These are phyloP conservation scores for Paramecium caudatum DNA, from an alignment of 73 alveolate genomes.

Conservation along the genomic window DNA sequence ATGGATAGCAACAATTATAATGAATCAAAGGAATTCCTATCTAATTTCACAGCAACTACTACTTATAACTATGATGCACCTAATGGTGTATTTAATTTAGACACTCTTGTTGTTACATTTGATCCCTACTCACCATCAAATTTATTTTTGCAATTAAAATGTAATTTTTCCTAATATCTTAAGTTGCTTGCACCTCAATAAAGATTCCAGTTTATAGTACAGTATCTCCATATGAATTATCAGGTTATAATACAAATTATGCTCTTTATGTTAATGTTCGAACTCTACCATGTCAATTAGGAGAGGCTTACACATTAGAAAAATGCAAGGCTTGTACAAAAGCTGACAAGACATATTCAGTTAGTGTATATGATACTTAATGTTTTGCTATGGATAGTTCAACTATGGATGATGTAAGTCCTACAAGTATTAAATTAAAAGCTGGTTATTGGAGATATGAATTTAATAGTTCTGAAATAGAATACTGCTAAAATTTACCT, in stretches of 20 bases:
- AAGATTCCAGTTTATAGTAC: constrained; percentile 31
- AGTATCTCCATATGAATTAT: background rate
- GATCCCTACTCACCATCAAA: constrained; percentile 34
- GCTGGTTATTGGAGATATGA: constrained; percentile 28
- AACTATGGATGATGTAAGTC: constrained; percentile 58
- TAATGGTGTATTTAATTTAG: constrained; percentile 4
- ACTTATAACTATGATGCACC: background rate
- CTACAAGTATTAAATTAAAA: constrained; percentile 10
- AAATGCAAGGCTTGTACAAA: constrained; percentile 55
- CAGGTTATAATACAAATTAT: constrained; percentile 14
- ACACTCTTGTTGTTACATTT: background rate
- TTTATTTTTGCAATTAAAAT: background rate
- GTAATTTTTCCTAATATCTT: background rate
- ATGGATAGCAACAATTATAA: constrained; percentile 47
- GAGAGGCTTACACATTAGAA: constrained; percentile 49
- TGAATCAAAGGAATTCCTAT: constrained; percentile 15
- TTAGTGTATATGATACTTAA: background rate
- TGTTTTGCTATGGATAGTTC: constrained; percentile 34
- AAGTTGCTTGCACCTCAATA: constrained; percentile 40
- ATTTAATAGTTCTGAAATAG: constrained; percentile 10
- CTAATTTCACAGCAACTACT: background rate
- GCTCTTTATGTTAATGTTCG: constrained; percentile 50
- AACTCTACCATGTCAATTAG: constrained; percentile 52
- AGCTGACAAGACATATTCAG: constrained; percentile 52
- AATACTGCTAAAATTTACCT: constrained; percentile 30